Conservation (phyloP, 805 yeast species). For the Allodekkera sacchari region DNA sequence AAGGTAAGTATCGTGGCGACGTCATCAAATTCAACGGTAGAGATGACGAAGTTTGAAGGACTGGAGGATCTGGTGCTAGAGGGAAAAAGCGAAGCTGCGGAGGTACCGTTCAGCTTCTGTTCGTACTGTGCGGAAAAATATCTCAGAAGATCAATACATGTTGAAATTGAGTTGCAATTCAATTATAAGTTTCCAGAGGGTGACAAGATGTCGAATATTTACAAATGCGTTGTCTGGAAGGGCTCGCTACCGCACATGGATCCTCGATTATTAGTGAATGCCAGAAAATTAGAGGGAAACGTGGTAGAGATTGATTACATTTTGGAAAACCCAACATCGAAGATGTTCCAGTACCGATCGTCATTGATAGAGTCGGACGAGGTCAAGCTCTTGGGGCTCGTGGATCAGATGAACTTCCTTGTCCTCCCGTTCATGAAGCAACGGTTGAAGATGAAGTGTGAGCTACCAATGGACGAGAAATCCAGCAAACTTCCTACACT, state of each 20-base stretch:
- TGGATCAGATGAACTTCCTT: conserved; percentile 31
- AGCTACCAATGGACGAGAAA: conserved; percentile 13
- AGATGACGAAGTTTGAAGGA: too few relatives aligned
- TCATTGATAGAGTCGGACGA: conserved; percentile 17
- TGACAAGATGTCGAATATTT: conserved; percentile 8
- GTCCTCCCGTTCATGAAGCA: conserved; percentile 58
- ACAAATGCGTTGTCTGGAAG: conserved; percentile 35
- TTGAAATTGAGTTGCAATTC: conserved; percentile 13
- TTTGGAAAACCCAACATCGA: conserved; percentile 69
- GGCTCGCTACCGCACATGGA: conserved; percentile 55
- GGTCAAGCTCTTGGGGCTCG: conserved; percentile 18
- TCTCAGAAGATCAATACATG: conserved; percentile 15
- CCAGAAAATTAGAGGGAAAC: conserved; percentile 11
- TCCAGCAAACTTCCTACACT: conserved; percentile 42
- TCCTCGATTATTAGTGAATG: conserved; percentile 53
- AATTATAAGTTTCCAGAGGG: conserved; percentile 9
- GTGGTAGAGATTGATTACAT: conserved; percentile 34
- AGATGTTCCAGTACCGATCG: conserved; percentile 49
- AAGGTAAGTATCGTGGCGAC: too few relatives aligned
- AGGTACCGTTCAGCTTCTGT: conserved; percentile 24
- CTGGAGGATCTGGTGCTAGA: too few relatives aligned
- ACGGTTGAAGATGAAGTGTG: conserved; percentile 32
- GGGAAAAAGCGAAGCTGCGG: too few relatives aligned
- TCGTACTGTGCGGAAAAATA: conserved; percentile 11
- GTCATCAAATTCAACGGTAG: too few relatives aligned